phyloP scores from a whole-genome alignment of 495 filamentous ascomycete genomes.

The Aspergillus taichungensis region DNA sequence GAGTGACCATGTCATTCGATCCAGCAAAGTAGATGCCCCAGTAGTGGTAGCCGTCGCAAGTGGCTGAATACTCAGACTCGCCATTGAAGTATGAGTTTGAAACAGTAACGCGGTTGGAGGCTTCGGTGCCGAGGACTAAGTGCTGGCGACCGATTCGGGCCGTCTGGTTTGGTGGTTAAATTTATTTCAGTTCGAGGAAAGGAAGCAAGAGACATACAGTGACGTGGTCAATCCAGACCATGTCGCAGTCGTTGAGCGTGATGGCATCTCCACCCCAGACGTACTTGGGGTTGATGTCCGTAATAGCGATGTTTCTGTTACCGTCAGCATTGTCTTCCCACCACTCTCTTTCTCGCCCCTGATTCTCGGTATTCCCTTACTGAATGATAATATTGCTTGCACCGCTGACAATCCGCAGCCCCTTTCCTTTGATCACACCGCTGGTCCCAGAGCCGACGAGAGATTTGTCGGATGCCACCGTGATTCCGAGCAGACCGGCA shows the following conservation, averaged over 20 bases:
- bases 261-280: conserved; percentile 44
- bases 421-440: conserved; percentile 37
- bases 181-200: background rate
- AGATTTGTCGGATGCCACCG: conserved; percentile 38
- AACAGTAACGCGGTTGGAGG: conserved; percentile 36
- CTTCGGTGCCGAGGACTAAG: conserved; percentile 31
- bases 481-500: conserved; percentile 35
- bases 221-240: conserved; percentile 44
- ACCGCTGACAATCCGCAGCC: conserved; percentile 36
- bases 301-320: conserved; percentile 36
- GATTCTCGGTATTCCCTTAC: conserved; percentile 16
- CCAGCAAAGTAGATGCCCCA: conserved; percentile 38
- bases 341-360: too few species aligned
- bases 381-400: conserved; percentile 41
- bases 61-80: conserved; percentile 28
- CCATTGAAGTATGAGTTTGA: conserved; percentile 42
- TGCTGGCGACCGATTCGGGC: conserved; percentile 39
- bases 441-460: conserved; percentile 28
- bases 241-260: conserved; percentile 31
- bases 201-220: conserved; percentile 23
- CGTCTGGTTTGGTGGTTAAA: conserved; percentile 16
- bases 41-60: conserved; percentile 39
- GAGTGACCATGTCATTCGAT: conserved; percentile 31
- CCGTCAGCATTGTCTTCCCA: too few species aligned
- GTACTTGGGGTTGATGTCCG: conserved; percentile 40